These are phyloP conservation scores for Cinchona pubescens DNA, from an alignment of 257 asterid species.

Conservation along the genomic window DNA sequence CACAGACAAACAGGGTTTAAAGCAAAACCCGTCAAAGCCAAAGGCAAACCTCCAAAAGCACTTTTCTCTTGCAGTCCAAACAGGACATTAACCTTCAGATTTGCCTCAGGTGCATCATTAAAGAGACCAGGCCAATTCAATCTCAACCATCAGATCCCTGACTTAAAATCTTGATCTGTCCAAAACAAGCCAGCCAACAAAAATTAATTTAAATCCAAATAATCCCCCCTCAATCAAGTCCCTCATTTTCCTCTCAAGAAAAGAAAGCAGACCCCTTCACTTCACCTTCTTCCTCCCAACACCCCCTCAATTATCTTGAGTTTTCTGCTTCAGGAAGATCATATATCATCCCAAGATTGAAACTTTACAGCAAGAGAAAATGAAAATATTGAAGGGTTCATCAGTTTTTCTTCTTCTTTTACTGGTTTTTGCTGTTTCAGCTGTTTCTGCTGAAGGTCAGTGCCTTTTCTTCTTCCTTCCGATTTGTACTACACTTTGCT, in stretches of 20 bases:
- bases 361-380: conserved; percentile 31
- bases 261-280: not conserved
- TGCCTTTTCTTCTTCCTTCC: conserved; percentile 16
- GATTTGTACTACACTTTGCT: too few relatives aligned
- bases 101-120: too few relatives aligned
- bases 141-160: conserved; percentile 13
- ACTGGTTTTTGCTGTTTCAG: conserved; percentile 35
- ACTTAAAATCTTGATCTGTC: not conserved
- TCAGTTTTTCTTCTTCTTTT: conserved; percentile 36
- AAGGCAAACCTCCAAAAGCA: conserved; percentile 12
- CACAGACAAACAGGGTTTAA: not conserved
- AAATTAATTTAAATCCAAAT: conserved; percentile 6
- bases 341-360: conserved; percentile 24
- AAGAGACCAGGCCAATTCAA: not conserved
- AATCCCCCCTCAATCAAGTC: not conserved
- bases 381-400: conserved; percentile 32
- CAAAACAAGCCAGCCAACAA: not conserved
- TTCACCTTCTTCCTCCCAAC: not conserved
- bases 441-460: conserved; percentile 64
- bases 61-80: conserved; percentile 11
- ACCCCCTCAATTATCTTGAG: not conserved
- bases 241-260: not conserved
- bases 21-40: conserved; percentile 7
- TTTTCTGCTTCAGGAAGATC: conserved; percentile 12
- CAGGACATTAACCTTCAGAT: too few relatives aligned